Evolutionary conservation across 75 land plant genomes (phyloP).

Genomic region (Cupressus sempervirens): DNA sequence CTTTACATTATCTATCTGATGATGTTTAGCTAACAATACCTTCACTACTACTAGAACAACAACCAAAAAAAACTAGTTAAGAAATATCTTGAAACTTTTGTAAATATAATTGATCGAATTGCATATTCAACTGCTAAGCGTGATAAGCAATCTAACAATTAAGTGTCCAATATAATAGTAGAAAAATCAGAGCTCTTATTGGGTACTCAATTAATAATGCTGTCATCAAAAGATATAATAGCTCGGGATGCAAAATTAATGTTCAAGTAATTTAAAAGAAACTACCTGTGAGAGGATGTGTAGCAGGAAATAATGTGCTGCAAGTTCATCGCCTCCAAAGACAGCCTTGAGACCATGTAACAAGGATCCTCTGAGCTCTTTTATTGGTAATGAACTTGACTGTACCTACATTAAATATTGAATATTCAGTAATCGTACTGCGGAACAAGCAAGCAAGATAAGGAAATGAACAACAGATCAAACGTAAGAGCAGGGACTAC

Average conservation of each 20-base stretch:
- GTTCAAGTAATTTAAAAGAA: not conserved
- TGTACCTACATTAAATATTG: not conserved
- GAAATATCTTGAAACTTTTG: not conserved
- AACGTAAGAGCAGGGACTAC: not conserved
- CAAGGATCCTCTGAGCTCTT: constrained; percentile 48
- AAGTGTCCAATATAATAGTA: not conserved
- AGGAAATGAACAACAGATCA: not conserved
- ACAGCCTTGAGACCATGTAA: constrained; percentile 47
- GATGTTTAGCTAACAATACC: not conserved
- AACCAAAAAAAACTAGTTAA: not conserved
- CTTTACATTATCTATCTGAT: not conserved
- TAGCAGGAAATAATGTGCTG: constrained; percentile 71
- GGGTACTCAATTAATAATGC: not conserved
- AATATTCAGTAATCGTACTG: not conserved
- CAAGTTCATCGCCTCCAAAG: constrained; percentile 73
- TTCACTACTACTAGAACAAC: no score
- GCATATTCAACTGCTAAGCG: not conserved
- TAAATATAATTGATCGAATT: not conserved
- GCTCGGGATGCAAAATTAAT: not conserved
- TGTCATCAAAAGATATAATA: not conserved
- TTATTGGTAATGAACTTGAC: constrained; percentile 5
- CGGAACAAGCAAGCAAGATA: not conserved
- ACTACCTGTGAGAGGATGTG: constrained; percentile 83
- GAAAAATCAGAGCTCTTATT: no score
- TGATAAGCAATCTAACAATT: not conserved